Conservation (phyloP, 1,284 basidiomycete species). For the Kalmanozyma brasiliensis region DNA sequence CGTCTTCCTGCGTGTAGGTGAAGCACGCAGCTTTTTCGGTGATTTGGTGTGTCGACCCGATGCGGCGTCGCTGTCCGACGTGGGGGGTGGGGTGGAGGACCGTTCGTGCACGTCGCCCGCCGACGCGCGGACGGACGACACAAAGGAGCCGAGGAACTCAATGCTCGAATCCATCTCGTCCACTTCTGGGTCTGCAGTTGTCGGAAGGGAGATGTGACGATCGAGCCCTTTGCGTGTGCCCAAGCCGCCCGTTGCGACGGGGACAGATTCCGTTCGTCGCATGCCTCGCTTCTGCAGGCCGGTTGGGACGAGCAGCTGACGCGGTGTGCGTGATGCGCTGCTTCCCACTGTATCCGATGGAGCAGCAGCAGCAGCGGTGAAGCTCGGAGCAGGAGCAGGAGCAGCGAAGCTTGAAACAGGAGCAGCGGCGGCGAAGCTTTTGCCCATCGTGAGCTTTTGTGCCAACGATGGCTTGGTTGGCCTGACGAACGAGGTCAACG, state of each 20-base stretch:
- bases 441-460: neutral
- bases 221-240: too few relatives aligned
- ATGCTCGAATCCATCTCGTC: slow-evolving; percentile 25
- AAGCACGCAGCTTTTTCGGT: slow-evolving; percentile 15
- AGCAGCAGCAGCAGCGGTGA: too few relatives aligned
- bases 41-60: slow-evolving; percentile 9
- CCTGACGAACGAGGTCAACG: slow-evolving; percentile 16
- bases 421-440: neutral
- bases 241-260: too few relatives aligned
- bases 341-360: too few relatives aligned
- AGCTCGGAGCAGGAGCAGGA: too few relatives aligned
- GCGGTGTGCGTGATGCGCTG: neutral
- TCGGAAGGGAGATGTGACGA: neutral
- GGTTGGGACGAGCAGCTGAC: slow-evolving; percentile 21
- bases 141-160: slow-evolving; percentile 27
- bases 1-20: too few relatives aligned
- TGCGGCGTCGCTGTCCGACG: neutral
- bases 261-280: slow-evolving; percentile 25
- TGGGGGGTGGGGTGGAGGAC: neutral
- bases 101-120: neutral
- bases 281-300: slow-evolving; percentile 10
- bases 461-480: slow-evolving; percentile 12
- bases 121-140: neutral
- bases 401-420: neutral
- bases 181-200: neutral